Evolutionary conservation across 345 rosid species (phyloP), one percentile per base, ranked within the genome.

Genomic region (Acer negundo): DNA sequence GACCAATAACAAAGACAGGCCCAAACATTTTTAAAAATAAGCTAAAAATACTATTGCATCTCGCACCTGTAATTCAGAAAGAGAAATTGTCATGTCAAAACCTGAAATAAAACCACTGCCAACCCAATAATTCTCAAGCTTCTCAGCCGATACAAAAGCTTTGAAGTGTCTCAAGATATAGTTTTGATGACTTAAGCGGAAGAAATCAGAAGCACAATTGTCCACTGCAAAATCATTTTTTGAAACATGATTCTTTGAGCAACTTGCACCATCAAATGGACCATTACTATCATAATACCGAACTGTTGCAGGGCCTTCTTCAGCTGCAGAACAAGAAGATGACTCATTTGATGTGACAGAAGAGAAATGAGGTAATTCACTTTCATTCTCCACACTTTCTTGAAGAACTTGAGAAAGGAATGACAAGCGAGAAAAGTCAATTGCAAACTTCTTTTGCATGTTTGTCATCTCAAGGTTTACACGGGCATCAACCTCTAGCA

Each of bases 21-120:
- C 12, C 59, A 46, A 19, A 77, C 23, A 71, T 26, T 69, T 19
- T 38, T 16, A 59, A 67, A 56, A 75, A 69, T 65, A 67, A 59
- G 58, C 56, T 11, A 76, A 71, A 53, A 55, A 70, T 63, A 42
- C 1, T 44, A 62, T 6, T 71, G 55, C 62, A 77, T 46, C 15
- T 67, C 82, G 68, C 80, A 95, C 99, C 92, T 87, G 85, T 76
- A 91, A 84, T 78, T 93, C 98, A 76, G 93, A 83, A 62, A 92
- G 83, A 46, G 98, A 90, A 67, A 95, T 78, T 78, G 82, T 86
- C 86, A 90, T 65, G 72, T 92, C 90, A 76, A 90, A 85, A 75
- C 97, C 98, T 61, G 91, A 85, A 82, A 92, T 65, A 69, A 88
- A 86, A 83, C 95, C 94, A 70, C 67, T 74, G 72, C 99, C 99